Conservation (phyloP, 108 stramenopile species). For the Stephanodiscus minutulus region DNA sequence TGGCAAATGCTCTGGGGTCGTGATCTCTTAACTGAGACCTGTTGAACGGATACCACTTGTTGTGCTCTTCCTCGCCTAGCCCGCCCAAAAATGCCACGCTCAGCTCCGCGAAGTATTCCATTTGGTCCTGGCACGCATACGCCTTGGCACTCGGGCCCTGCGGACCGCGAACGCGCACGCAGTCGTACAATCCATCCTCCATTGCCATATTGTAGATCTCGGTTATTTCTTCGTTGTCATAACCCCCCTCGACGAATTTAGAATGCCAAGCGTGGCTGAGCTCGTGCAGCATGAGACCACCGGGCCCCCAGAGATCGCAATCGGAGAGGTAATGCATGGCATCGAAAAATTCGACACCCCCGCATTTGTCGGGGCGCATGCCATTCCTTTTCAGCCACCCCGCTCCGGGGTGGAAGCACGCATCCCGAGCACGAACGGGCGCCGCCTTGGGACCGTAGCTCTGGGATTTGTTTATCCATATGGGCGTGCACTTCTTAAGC, state of each 20-base stretch:
- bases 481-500: conserved; percentile 55
- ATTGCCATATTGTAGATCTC: conserved; percentile 77
- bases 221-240: conserved; percentile 69
- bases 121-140: conserved; percentile 84
- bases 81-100: conserved; percentile 87
- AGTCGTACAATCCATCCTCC: conserved; percentile 81
- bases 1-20: conserved; percentile 83
- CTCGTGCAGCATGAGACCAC: conserved; percentile 85
- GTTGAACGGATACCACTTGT: conserved; percentile 93
- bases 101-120: conserved; percentile 93
- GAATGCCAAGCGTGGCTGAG: conserved; percentile 86
- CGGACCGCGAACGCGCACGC: conserved; percentile 67
- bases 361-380: conserved; percentile 55
- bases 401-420: conserved; percentile 74
- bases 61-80: conserved; percentile 62
- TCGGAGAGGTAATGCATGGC: conserved; percentile 60
- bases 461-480: conserved; percentile 72
- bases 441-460: conserved; percentile 69
- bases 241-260: conserved; percentile 63
- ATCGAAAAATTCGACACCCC: conserved; percentile 76
- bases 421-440: conserved; percentile 54
- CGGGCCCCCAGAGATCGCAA: conserved; percentile 76
- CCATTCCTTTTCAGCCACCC: conserved; percentile 69
- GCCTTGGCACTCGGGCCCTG: conserved; percentile 62
- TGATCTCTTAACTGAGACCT: conserved; percentile 68